phyloP scores from a whole-genome alignment of 139 green algal genomes.

The Choricystis sp. region DNA sequence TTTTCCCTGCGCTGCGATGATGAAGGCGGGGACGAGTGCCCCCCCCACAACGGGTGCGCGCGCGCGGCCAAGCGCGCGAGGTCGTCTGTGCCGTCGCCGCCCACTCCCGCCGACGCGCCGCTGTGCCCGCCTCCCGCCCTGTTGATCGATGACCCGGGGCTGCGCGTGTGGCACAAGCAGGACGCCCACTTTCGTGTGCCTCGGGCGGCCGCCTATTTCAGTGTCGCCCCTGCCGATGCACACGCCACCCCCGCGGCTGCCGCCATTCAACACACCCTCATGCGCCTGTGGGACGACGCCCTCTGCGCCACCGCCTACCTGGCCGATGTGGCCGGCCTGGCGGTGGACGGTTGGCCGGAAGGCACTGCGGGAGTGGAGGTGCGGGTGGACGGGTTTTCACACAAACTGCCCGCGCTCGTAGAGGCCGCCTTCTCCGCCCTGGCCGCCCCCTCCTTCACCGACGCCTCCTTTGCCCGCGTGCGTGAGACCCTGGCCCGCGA shows the following conservation, averaged over 20 bases:
- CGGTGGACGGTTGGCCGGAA: constrained; percentile 37
- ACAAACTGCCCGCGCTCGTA: constrained; percentile 63
- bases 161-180: constrained; percentile 68
- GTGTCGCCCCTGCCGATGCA: constrained; percentile 27
- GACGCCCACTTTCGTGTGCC: constrained; percentile 55
- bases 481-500: constrained; percentile 50
- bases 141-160: constrained; percentile 41
- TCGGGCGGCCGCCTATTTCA: constrained; percentile 34
- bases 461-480: constrained; percentile 27
- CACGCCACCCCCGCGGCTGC: constrained; percentile 20
- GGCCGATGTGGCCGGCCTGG: constrained; percentile 56
- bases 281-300: constrained; percentile 70
- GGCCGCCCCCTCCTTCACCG: constrained; percentile 2
- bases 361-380: constrained; percentile 45
- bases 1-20: constrained; percentile 30
- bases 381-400: constrained; percentile 68
- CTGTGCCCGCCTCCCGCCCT: constrained; percentile 23
- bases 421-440: constrained; percentile 41
- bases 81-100: background rate
- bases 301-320: constrained; percentile 81
- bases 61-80: background rate
- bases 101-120: no score
- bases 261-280: constrained; percentile 35
- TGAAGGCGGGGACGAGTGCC: background rate
- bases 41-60: constrained; percentile 3